phyloP scores from a whole-genome alignment of 164 flowering plant genomes.

The Echeveria elegans region DNA sequence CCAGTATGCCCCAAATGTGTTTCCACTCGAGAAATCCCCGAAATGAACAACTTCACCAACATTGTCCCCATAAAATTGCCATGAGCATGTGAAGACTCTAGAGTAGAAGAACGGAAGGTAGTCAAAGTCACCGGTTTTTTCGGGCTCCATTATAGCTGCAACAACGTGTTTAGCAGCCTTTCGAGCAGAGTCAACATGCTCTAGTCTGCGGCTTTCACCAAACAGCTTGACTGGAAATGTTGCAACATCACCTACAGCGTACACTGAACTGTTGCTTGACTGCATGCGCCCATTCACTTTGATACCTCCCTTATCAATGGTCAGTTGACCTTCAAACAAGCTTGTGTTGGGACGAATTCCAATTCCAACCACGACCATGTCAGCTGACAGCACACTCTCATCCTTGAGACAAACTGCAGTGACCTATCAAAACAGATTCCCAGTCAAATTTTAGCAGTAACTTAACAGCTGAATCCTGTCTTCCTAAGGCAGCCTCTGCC shows the following conservation, averaged over 20 bases:
- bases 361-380: conserved; percentile 91
- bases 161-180: conserved; percentile 83
- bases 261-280: conserved; percentile 78
- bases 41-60: conserved; percentile 73
- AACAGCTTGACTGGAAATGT: conserved; percentile 75
- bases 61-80: conserved; percentile 96
- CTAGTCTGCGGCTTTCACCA: conserved; percentile 81
- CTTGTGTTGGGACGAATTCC: conserved; percentile 93
- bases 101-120: conserved; percentile 96
- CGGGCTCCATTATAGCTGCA: conserved; percentile 66
- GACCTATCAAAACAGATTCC: conserved; percentile 37
- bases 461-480: background rate
- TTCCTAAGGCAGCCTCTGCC: background rate
- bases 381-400: conserved; percentile 62
- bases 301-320: conserved; percentile 91
- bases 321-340: conserved; percentile 82
- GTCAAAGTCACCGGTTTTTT: conserved; percentile 56
- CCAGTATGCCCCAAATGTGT: conserved; percentile 84
- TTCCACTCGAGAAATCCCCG: conserved; percentile 64
- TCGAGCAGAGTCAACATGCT: conserved; percentile 88
- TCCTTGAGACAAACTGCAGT: conserved; percentile 73
- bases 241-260: conserved; percentile 97
- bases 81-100: conserved; percentile 73
- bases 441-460: background rate
- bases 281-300: conserved; percentile 79